Conservation (phyloP, 345 rosid species). For the Lepidium aucheri region DNA sequence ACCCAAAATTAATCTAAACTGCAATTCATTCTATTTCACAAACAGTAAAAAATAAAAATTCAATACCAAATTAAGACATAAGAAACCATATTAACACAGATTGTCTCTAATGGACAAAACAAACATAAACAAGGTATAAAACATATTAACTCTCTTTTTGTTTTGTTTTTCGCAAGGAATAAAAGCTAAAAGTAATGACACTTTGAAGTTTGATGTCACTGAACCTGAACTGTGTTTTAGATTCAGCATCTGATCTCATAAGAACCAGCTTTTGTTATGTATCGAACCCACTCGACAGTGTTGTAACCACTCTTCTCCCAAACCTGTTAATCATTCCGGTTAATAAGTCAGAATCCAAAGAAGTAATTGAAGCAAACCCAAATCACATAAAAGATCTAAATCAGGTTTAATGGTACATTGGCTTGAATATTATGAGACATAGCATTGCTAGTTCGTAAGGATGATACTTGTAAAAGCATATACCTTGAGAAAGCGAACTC, state of each 20-base stretch:
- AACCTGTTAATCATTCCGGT: conserved; percentile 41
- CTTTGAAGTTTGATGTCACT: neutral
- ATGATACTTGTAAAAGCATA: neutral
- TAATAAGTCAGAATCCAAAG: neutral
- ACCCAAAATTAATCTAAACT: conserved; percentile 11
- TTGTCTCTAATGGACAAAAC: conserved; percentile 7
- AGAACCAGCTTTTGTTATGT: conserved; percentile 95
- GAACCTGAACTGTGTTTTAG: conserved; percentile 7
- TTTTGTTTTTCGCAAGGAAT: neutral
- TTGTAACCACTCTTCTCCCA: conserved; percentile 99
- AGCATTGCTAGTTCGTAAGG: neutral
- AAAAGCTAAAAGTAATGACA: conserved; percentile 14
- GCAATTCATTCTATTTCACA: neutral
- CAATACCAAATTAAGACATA: conserved; percentile 11
- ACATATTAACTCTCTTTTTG: neutral
- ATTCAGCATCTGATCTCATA: conserved; percentile 90
- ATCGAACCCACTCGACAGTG: conserved; percentile 98
- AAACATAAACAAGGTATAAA: conserved; percentile 3
- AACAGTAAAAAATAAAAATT: neutral
- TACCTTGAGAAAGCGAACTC: conserved; percentile 97
- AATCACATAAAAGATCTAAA: neutral
- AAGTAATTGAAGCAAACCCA: neutral
- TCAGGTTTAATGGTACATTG: neutral
- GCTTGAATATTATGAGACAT: neutral
- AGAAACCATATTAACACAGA: conserved; percentile 23